Percentiles rank a stretch among this genome's conserved stretches.
phyloP scores from a whole-genome alignment of 257 asterid species.

The Anisodus acutangulus region DNA sequence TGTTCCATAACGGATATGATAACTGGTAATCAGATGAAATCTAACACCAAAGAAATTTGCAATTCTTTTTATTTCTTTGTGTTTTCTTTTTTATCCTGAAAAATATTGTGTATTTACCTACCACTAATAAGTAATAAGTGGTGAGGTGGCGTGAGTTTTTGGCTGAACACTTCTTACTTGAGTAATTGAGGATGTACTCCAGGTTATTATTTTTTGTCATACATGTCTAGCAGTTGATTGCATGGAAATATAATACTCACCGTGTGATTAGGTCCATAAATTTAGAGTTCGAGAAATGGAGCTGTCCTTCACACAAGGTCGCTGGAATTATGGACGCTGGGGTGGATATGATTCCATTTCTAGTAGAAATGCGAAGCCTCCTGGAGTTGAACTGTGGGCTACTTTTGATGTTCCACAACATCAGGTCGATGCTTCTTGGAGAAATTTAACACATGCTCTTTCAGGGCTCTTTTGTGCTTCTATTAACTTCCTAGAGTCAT shows the following conservation, averaged over 20 bases:
- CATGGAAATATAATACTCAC: conserved; percentile 8
- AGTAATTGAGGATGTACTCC: not conserved
- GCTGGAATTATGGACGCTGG: conserved; percentile 96
- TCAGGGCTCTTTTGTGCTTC: conserved; percentile 99
- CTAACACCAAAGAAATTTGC: not conserved
- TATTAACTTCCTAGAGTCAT: conserved; percentile 89
- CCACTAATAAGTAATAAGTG: not conserved
- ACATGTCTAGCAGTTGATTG: not conserved
- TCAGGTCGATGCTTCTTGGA: conserved; percentile 88
- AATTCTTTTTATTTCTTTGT: not conserved
- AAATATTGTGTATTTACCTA: not conserved
- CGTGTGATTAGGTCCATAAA: conserved; percentile 74
- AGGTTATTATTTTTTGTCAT: not conserved
- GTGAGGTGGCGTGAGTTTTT: not conserved
- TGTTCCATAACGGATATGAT: not conserved
- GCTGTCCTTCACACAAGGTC: conserved; percentile 95
- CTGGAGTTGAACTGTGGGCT: conserved; percentile 99
- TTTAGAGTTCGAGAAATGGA: conserved; percentile 87
- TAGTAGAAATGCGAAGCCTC: conserved; percentile 86
- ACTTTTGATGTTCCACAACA: conserved; percentile 79
- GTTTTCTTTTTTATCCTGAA: not conserved
- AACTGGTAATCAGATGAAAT: not conserved
- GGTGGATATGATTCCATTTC: conserved; percentile 92
- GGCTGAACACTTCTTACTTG: not conserved
- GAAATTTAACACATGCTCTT: conserved; percentile 90